Percentiles rank a stretch among this genome's conserved stretches.
Evolutionary conservation across 345 rosid species (phyloP).

Genomic region (Gossypium raimondii): DNA sequence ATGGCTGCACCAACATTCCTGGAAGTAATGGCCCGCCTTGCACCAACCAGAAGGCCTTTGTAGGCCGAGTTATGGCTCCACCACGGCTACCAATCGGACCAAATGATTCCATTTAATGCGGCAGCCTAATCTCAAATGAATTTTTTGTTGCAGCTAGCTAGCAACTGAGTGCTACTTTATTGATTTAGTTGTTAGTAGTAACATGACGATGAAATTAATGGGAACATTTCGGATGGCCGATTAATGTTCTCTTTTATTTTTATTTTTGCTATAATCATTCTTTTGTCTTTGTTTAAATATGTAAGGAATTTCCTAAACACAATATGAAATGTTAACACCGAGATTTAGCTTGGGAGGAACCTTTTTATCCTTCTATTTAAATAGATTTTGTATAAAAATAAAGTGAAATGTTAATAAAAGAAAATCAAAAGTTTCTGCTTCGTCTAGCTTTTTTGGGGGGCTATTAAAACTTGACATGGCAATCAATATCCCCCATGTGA

Average conservation of each 20-base stretch:
- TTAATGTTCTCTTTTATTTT: background rate
- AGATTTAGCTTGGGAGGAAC: too few species aligned
- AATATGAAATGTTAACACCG: too few species aligned
- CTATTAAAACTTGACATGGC: too few species aligned
- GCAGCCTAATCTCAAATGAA: background rate
- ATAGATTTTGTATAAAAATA: too few species aligned
- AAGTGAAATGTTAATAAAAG: background rate
- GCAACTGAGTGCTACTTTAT: background rate
- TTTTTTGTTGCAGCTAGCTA: background rate
- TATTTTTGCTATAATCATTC: background rate
- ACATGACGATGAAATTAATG: background rate
- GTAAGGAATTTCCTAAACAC: too few species aligned
- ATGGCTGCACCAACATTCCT: slow-evolving; percentile 21
- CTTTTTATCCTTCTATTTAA: too few species aligned
- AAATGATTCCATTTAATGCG: background rate
- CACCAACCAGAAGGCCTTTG: slow-evolving; percentile 13
- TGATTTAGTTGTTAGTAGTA: background rate
- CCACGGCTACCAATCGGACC: background rate
- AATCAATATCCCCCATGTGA: too few species aligned
- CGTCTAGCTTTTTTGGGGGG: too few species aligned
- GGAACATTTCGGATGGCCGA: background rate
- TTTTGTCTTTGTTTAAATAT: background rate
- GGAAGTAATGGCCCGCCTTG: slow-evolving; percentile 10
- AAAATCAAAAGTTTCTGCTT: background rate
- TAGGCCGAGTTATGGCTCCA: slow-evolving; percentile 14